These are phyloP conservation scores for Chlorencoelia australis DNA, from an alignment of 2,329 filamentous ascomycete species.

Conservation along the genomic window DNA sequence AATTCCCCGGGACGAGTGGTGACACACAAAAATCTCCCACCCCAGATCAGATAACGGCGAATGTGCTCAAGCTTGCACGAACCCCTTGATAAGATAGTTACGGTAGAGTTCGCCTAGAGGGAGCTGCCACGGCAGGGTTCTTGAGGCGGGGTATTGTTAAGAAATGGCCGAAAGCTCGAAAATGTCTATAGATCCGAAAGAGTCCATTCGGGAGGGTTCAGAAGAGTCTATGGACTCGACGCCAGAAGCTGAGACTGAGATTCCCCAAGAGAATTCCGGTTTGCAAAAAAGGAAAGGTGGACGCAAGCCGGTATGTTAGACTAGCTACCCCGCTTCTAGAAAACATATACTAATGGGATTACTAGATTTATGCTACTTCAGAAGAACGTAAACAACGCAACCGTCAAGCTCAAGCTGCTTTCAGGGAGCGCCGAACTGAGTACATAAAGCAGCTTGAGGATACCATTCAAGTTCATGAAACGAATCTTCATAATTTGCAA, in stretches of 20 bases:
- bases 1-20: not conserved
- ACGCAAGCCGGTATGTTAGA: conserved; percentile 74
- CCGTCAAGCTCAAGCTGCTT: conserved; percentile 91
- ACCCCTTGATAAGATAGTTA: conserved; percentile 4
- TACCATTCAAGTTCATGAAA: conserved; percentile 94
- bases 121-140: conserved; percentile 5
- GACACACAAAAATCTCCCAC: conserved; percentile 6
- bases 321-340: conserved; percentile 5
- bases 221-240: conserved; percentile 50
- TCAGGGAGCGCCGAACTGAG: conserved; percentile 91
- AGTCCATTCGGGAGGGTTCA: conserved; percentile 45
- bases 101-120: conserved; percentile 5
- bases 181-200: conserved; percentile 57
- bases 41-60: conserved; percentile 5
- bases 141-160: conserved; percentile 1
- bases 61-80: not conserved
- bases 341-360: conserved; percentile 13
- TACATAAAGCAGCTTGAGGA: conserved; percentile 99
- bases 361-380: conserved; percentile 92
- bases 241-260: conserved; percentile 42
- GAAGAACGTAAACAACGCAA: conserved; percentile 98
- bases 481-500: conserved; percentile 83
- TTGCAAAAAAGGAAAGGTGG: conserved; percentile 94
- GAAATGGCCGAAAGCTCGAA: conserved; percentile 24
- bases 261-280: conserved; percentile 38